These are phyloP conservation scores for Gracilaria domingensis DNA, from an alignment of 23 red algal genomes.

Conservation along the genomic window DNA sequence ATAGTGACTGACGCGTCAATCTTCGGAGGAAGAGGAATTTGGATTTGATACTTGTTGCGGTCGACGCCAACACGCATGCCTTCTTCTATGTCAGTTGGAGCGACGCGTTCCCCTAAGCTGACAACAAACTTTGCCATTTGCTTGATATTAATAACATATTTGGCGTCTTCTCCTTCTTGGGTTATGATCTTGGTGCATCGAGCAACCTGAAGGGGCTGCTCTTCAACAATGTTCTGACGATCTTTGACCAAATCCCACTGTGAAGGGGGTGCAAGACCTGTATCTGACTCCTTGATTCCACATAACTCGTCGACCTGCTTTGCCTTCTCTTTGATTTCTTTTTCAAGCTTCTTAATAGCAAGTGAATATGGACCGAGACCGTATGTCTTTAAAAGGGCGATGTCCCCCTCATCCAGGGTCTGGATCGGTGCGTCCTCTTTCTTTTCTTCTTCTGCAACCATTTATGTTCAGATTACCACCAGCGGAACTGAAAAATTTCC, in stretches of 20 bases:
- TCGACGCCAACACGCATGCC: slow-evolving; percentile 99
- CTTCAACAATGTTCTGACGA: slow-evolving; percentile 96
- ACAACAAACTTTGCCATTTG: slow-evolving; percentile 99
- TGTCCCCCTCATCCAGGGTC: slow-evolving; percentile 96
- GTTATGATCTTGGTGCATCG: slow-evolving; percentile 99
- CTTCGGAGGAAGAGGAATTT: slow-evolving; percentile 98
- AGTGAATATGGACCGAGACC: slow-evolving; percentile 94
- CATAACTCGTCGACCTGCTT: slow-evolving; percentile 93
- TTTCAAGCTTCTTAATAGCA: slow-evolving; percentile 89
- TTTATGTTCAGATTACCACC: neutral
- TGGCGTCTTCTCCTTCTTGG: slow-evolving; percentile 80
- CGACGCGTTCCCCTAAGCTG: slow-evolving; percentile 91
- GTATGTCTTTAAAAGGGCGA: slow-evolving; percentile 95
- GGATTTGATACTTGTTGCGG: slow-evolving; percentile 99
- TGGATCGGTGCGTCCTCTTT: slow-evolving; percentile 75
- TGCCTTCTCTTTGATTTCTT: slow-evolving; percentile 94
- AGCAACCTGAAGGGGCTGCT: slow-evolving; percentile 98
- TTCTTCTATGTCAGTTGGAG: slow-evolving; percentile 99
- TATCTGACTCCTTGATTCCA: slow-evolving; percentile 96
- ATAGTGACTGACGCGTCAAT: slow-evolving; percentile 99
- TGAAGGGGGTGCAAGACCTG: slow-evolving; percentile 91
- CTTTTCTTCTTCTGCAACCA: slow-evolving; percentile 76
- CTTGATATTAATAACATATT: slow-evolving; percentile 99
- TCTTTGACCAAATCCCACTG: slow-evolving; percentile 98
- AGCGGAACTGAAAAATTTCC: neutral